phyloP scores from a whole-genome alignment of 352 stramenopile genomes.

The Phytophthora crassamura region DNA sequence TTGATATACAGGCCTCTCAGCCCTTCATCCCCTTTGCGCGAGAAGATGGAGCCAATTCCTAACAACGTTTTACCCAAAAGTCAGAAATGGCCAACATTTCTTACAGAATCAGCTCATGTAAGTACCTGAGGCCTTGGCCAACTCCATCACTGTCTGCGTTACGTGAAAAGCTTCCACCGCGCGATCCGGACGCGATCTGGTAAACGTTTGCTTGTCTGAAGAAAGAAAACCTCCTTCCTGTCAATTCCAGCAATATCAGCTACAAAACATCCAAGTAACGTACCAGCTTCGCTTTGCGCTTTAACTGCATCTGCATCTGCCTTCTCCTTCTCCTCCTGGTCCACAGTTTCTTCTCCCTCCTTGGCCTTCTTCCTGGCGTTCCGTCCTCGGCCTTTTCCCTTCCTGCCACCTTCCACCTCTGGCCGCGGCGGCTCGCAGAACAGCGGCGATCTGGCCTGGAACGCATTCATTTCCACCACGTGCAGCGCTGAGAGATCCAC shows the following conservation, averaged over 20 bases:
- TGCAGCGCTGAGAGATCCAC: conserved; percentile 45
- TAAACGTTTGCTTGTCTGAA: conserved; percentile 52
- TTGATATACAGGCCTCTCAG: conserved; percentile 58
- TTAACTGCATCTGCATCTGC: conserved; percentile 1
- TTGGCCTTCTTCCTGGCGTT: conserved; percentile 9
- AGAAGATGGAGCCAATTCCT: conserved; percentile 64
- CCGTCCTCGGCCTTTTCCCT: conserved; percentile 6
- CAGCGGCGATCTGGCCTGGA: conserved; percentile 53
- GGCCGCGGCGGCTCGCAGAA: conserved; percentile 44
- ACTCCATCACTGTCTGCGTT: conserved; percentile 45
- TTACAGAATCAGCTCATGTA: neutral
- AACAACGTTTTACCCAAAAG: neutral
- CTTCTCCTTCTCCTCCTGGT: conserved; percentile 9
- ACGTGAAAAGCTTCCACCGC: conserved; percentile 41
- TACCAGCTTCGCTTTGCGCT: conserved; percentile 52
- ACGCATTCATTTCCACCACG: conserved; percentile 65
- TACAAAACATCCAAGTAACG: neutral
- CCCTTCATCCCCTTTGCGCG: conserved; percentile 50
- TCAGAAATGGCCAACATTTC: neutral
- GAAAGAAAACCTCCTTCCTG: neutral
- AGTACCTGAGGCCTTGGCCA: conserved; percentile 41
- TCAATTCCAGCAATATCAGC: neutral
- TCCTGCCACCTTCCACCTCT: conserved; percentile 7
- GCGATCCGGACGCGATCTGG: conserved; percentile 37
- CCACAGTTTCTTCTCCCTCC: conserved; percentile 6